phyloP scores from a whole-genome alignment of 1,139 yeast species.

The Pichia sp. region DNA sequence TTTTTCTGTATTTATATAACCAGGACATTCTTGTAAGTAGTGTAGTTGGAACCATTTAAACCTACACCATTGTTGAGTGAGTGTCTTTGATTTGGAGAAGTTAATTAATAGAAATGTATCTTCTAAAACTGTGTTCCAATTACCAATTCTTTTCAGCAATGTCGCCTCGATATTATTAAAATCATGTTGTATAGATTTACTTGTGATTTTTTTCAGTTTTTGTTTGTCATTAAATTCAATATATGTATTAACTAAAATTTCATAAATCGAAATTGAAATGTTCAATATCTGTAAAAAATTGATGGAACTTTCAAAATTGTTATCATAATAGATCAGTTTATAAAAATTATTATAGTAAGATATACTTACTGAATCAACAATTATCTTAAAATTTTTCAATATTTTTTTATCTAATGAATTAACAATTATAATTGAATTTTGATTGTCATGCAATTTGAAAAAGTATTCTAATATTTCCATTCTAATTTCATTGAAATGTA shows the following conservation, averaged over 20 bases:
- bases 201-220: conserved; percentile 27
- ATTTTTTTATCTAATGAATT: conserved; percentile 27
- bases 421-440: conserved; percentile 28
- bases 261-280: conserved; percentile 40
- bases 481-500: conserved; percentile 46
- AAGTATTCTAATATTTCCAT: conserved; percentile 37
- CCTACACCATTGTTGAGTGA: conserved; percentile 17
- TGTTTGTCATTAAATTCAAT: conserved; percentile 30
- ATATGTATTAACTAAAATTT: conserved; percentile 48
- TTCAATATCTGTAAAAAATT: conserved; percentile 4
- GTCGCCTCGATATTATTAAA: conserved; percentile 29
- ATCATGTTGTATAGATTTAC: conserved; percentile 28
- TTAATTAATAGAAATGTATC: conserved; percentile 14
- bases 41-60: conserved; percentile 23
- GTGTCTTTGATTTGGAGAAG: background rate
- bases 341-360: conserved; percentile 5
- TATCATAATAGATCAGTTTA: background rate
- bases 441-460: conserved; percentile 25
- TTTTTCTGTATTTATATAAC: conserved; percentile 16
- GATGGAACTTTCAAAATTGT: background rate
- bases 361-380: conserved; percentile 32
- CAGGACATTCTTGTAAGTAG: conserved; percentile 17
- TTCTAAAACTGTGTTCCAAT: conserved; percentile 32
- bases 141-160: conserved; percentile 17
- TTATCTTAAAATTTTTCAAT: conserved; percentile 26